phyloP scores from a whole-genome alignment of 2,329 filamentous ascomycete genomes.

The Pseudogymnoascus sp. region DNA sequence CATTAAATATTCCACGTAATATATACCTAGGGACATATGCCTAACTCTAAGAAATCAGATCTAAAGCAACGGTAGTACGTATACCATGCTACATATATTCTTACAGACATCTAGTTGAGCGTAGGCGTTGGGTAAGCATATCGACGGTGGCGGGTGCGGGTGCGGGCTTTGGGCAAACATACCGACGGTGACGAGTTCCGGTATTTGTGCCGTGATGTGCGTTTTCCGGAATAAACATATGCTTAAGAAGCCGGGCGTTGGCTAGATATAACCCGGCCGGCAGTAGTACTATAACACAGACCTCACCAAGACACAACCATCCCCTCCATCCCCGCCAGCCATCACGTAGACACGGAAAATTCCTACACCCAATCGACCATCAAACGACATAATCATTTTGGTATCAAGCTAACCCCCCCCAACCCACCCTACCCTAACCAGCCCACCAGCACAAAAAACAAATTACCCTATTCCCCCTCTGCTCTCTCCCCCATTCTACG shows the following conservation, averaged over 20 bases:
- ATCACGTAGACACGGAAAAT: neutral
- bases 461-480: too few species aligned
- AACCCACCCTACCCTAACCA: neutral
- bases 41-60: neutral
- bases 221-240: neutral
- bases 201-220: too few species aligned
- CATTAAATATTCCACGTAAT: neutral
- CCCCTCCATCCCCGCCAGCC: too few species aligned
- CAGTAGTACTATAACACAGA: neutral
- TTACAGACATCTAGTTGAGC: too few species aligned
- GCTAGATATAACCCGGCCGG: neutral
- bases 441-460: neutral
- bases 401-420: constrained; percentile 3
- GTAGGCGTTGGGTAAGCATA: too few species aligned
- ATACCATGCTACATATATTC: neutral
- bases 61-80: neutral
- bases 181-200: too few species aligned
- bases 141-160: too few species aligned
- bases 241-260: neutral
- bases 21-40: too few species aligned
- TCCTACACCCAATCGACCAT: neutral
- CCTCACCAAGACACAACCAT: too few species aligned
- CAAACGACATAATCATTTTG: neutral
- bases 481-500: too few species aligned
- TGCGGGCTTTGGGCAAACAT: too few species aligned